phyloP scores from a whole-genome alignment of 176 grass and related monocot species.

The Oryza glaberrima region DNA sequence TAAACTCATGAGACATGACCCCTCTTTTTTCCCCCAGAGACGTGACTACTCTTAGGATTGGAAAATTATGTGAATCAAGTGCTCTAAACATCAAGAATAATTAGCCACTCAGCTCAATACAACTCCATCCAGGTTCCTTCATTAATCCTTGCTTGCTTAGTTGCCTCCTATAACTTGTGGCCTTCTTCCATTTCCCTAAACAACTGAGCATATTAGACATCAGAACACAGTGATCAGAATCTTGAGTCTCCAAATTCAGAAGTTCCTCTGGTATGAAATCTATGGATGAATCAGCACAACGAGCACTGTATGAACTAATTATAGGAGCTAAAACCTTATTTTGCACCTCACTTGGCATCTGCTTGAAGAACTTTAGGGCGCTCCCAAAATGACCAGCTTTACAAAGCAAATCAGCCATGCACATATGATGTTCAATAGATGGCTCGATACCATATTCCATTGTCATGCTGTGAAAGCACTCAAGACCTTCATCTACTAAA shows the following conservation, averaged over 20 bases:
- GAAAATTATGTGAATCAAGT: background rate
- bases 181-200: conserved; percentile 68
- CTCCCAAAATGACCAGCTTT: conserved; percentile 51
- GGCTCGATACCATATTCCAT: conserved; percentile 54
- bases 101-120: conserved; percentile 48
- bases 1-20: background rate
- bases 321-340: conserved; percentile 57
- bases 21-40: background rate
- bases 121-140: conserved; percentile 74
- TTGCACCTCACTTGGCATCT: conserved; percentile 48
- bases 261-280: conserved; percentile 46
- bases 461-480: conserved; percentile 52
- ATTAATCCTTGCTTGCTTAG: conserved; percentile 53
- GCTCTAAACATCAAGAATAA: background rate
- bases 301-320: conserved; percentile 46
- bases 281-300: conserved; percentile 37
- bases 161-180: conserved; percentile 49
- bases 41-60: conserved; percentile 11
- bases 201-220: conserved; percentile 59
- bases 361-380: conserved; percentile 46
- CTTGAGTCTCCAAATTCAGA: conserved; percentile 34
- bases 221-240: conserved; percentile 59
- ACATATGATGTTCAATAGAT: conserved; percentile 66
- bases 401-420: conserved; percentile 70
- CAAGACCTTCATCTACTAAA: conserved; percentile 62